Conservation (phyloP, 352 stramenopile genomes). For the Plasmopara viticola region DNA sequence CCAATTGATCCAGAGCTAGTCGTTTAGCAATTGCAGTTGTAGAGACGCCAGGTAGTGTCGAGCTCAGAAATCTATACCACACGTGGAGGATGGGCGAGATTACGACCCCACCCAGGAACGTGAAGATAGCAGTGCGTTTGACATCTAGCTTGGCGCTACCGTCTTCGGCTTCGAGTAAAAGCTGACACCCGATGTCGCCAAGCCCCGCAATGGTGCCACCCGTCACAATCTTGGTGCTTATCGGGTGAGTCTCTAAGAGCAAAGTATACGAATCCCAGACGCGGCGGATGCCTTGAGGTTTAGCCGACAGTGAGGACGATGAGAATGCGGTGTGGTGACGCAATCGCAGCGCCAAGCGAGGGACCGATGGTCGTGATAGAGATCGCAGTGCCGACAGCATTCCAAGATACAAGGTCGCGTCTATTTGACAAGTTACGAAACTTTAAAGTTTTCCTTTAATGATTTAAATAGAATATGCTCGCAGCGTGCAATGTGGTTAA, state of each 20-base stretch:
- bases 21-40: conserved; percentile 46
- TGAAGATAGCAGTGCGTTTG: conserved; percentile 61
- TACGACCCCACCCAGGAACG: conserved; percentile 49
- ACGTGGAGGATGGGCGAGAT: conserved; percentile 73
- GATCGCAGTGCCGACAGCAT: conserved; percentile 32
- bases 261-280: conserved; percentile 48
- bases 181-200: conserved; percentile 66
- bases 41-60: conserved; percentile 30
- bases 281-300: conserved; percentile 15
- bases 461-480: no score
- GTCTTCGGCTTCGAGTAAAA: conserved; percentile 35
- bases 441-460: not conserved
- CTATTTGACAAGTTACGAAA: not conserved
- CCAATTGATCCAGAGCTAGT: conserved; percentile 68
- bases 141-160: conserved; percentile 21
- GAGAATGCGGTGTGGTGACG: conserved; percentile 4
- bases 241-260: conserved; percentile 48
- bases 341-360: conserved; percentile 1
- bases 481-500: no score
- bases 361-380: conserved; percentile 2
- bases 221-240: conserved; percentile 65
- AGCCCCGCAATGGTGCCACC: conserved; percentile 49
- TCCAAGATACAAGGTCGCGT: not conserved
- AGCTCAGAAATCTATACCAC: conserved; percentile 65
- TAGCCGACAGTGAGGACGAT: conserved; percentile 8